These are phyloP conservation scores for Peterozyma toletana DNA, from an alignment of 805 yeast species.

Conservation along the genomic window DNA sequence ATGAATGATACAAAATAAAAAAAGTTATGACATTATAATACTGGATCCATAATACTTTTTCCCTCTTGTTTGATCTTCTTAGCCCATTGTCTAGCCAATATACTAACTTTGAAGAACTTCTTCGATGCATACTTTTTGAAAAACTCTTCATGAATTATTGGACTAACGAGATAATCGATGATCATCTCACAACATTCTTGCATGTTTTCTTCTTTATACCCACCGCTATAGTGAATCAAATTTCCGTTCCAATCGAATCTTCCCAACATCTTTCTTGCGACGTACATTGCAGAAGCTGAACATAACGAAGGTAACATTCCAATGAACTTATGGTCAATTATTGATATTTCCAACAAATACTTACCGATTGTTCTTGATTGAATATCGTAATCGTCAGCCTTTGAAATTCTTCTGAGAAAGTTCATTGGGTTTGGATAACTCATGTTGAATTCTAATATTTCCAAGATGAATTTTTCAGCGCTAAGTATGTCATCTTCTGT, in stretches of 20 bases:
- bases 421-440: slow-evolving; percentile 88
- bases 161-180: slow-evolving; percentile 68
- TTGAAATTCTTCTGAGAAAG: slow-evolving; percentile 79
- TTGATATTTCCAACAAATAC: slow-evolving; percentile 70
- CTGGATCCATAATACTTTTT: slow-evolving; percentile 31
- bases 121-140: slow-evolving; percentile 89
- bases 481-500: slow-evolving; percentile 73
- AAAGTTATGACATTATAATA: slow-evolving; percentile 11
- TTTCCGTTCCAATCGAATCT: slow-evolving; percentile 75
- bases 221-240: slow-evolving; percentile 87
- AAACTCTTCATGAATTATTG: slow-evolving; percentile 86
- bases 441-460: slow-evolving; percentile 65
- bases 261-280: slow-evolving; percentile 68
- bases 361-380: slow-evolving; percentile 81
- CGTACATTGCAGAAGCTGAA: slow-evolving; percentile 84
- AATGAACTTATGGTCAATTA: slow-evolving; percentile 70
- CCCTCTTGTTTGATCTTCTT: slow-evolving; percentile 46
- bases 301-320: slow-evolving; percentile 69
- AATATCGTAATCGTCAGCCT: slow-evolving; percentile 85
- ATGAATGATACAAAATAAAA: neutral
- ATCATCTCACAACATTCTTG: slow-evolving; percentile 67
- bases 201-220: slow-evolving; percentile 68
- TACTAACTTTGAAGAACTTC: slow-evolving; percentile 80
- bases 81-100: slow-evolving; percentile 80
- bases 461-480: slow-evolving; percentile 76